These are phyloP conservation scores for Rhodosporidiobolus sp. DNA, from an alignment of 768 basidiomycete genomes.

Conservation along the genomic window DNA sequence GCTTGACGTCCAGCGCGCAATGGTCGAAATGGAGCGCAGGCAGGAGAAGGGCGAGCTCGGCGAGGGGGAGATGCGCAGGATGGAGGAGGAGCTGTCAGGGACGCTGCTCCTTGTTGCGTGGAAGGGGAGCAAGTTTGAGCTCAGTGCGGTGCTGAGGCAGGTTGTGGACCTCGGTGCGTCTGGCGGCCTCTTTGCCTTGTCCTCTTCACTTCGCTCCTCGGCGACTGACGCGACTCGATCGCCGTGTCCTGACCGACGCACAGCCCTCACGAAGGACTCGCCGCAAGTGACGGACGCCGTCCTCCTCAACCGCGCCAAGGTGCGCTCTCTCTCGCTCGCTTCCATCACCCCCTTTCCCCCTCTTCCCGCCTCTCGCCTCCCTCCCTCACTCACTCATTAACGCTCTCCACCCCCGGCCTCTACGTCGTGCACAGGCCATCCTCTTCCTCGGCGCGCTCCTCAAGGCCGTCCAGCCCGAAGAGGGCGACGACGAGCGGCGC, in stretches of 20 bases:
- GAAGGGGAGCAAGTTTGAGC: constrained; percentile 94
- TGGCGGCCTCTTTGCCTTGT: neutral
- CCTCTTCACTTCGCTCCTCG: constrained; percentile 51
- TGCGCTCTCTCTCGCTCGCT: constrained; percentile 46
- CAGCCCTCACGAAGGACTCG: constrained; percentile 58
- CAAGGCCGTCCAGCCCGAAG: constrained; percentile 78
- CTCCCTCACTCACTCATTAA: neutral
- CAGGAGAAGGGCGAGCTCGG: constrained; percentile 81
- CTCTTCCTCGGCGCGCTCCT: constrained; percentile 85
- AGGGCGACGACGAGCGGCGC: constrained; percentile 86
- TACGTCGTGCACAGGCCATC: constrained; percentile 60
- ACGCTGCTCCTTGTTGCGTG: constrained; percentile 94
- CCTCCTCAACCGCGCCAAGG: constrained; percentile 80
- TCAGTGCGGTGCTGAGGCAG: constrained; percentile 81
- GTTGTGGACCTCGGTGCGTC: constrained; percentile 45
- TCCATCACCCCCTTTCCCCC: neutral
- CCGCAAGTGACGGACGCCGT: constrained; percentile 66
- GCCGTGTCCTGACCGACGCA: neutral
- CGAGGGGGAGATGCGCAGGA: constrained; percentile 76
- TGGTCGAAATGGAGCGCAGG: constrained; percentile 87
- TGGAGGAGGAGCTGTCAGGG: constrained; percentile 90
- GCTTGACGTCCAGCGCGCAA: constrained; percentile 73
- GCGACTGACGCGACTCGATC: too few species aligned
- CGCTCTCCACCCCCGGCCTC: neutral
- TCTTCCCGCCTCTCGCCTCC: constrained; percentile 2